These are phyloP conservation scores for Salix arbutifolia DNA, from an alignment of 345 rosid species.

Conservation along the genomic window DNA sequence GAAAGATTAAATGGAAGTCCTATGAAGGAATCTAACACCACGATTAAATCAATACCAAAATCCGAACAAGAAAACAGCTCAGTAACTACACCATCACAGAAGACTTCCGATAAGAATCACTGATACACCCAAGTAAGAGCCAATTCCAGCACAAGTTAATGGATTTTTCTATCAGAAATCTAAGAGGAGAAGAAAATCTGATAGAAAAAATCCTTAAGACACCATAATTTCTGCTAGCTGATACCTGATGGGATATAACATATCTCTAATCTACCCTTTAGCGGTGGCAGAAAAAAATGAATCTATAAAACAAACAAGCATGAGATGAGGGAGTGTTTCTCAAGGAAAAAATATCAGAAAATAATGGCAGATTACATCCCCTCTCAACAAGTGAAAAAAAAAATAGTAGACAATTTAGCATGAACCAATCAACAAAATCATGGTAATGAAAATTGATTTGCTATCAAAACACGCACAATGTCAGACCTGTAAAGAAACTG, in stretches of 20 bases:
- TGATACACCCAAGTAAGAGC: background rate
- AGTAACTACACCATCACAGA: conserved; percentile 1
- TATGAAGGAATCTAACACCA: conserved; percentile 6
- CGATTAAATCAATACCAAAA: background rate
- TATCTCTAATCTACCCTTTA: background rate
- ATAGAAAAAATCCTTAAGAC: background rate
- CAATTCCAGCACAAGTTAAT: conserved; percentile 4
- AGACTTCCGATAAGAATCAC: background rate
- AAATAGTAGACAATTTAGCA: background rate
- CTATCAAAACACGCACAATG: conserved; percentile 4
- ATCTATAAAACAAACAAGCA: background rate
- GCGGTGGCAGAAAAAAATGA: background rate
- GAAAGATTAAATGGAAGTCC: background rate
- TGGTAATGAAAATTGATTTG: background rate
- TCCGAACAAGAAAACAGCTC: background rate
- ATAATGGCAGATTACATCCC: background rate
- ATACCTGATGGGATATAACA: background rate
- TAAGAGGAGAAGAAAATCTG: background rate
- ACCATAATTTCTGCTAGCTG: background rate
- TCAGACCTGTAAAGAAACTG: conserved; percentile 34
- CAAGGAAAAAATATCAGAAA: background rate
- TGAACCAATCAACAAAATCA: conserved; percentile 2
- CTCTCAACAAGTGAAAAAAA: background rate
- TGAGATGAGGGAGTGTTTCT: too few species aligned
- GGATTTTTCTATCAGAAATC: background rate